phyloP scores from a whole-genome alignment of 2,329 filamentous ascomycete genomes.

The Aspergillus tubingensis region DNA sequence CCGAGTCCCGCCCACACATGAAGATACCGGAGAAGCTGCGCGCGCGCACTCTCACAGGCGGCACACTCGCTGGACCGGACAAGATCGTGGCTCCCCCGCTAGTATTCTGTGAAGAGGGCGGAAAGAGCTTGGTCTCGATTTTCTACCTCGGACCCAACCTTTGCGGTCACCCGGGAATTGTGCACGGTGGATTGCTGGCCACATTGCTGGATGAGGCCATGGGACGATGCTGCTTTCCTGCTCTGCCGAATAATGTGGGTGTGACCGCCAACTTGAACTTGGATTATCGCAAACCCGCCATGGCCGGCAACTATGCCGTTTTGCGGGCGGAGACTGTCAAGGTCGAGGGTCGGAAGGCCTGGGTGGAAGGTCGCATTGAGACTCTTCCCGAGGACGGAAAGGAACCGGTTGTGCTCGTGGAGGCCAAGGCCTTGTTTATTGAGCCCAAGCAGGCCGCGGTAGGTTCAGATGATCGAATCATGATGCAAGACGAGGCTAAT shows the following conservation, averaged over 20 bases:
- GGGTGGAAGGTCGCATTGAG: constrained; percentile 87
- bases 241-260: constrained; percentile 77
- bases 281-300: constrained; percentile 80
- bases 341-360: constrained; percentile 90
- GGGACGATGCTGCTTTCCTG: constrained; percentile 82
- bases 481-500: background rate
- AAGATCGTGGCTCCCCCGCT: constrained; percentile 80
- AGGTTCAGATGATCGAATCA: constrained; percentile 39
- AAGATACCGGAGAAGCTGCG: constrained; percentile 75
- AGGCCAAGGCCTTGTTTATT: constrained; percentile 84
- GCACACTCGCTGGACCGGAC: constrained; percentile 72
- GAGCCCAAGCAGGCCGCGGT: constrained; percentile 82
- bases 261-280: constrained; percentile 81
- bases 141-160: constrained; percentile 76
- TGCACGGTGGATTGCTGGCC: constrained; percentile 89
- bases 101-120: constrained; percentile 70
- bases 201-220: constrained; percentile 90
- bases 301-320: constrained; percentile 74
- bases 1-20: constrained; percentile 80
- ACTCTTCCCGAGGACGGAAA: constrained; percentile 67
- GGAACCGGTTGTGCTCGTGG: constrained; percentile 68
- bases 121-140: constrained; percentile 70
- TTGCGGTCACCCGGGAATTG: constrained; percentile 85
- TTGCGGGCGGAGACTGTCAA: constrained; percentile 77
- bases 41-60: constrained; percentile 76